Base-by-base conservation (phyloP, 257 asterid species). In the Asclepias syriaca region DNA sequence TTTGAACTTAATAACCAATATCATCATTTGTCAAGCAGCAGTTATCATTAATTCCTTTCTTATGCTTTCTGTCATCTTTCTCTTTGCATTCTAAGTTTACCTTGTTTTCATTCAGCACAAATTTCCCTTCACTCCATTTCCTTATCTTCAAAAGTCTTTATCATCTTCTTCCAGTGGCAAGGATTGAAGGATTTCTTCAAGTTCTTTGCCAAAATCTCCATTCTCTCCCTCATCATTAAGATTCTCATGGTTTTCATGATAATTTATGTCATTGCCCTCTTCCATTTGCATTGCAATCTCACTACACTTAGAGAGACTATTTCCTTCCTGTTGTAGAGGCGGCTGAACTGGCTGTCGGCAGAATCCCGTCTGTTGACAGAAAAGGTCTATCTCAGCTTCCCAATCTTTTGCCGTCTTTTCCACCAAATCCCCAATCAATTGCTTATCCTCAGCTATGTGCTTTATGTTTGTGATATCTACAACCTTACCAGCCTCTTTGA, bases 401-500 rank as follows among this genome's bases (percentile, higher is more conserved):
- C 96, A 90, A 71, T 83, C 89, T 60, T 74, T 80, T 64, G 83
- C 87, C 27, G 79, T 87, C 78, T 84, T 83, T 83, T 80, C 89
- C 54, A 88, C 77, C 37, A 77, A 67, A 39, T 91, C 89, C 48
- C 95, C 97, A 51, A 91, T 80, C 84, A 81, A 66, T 64, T 72
- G 81, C 77, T 65, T 77, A 24, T 72, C 75, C 66, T 89, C 92
- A 5, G 86, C 82, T 74, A 87, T 87, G 85, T 88, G 98, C 87
- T 87, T 85, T 77, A 92, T 80, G 54, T 84, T 77, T 73, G 83
- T 81, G 0, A 95, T 83, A 64, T 90, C 91, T 57, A 90, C 80
- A 70, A 73, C 83, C 68, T 82, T 78, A 74, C 91, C 72, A 65
- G 93, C 99, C 85, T 81, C 98, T 88, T 65, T 69, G 61, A 69